Conservation (phyloP, 441 rosid genomes). For the Aquilaria agallochum region DNA sequence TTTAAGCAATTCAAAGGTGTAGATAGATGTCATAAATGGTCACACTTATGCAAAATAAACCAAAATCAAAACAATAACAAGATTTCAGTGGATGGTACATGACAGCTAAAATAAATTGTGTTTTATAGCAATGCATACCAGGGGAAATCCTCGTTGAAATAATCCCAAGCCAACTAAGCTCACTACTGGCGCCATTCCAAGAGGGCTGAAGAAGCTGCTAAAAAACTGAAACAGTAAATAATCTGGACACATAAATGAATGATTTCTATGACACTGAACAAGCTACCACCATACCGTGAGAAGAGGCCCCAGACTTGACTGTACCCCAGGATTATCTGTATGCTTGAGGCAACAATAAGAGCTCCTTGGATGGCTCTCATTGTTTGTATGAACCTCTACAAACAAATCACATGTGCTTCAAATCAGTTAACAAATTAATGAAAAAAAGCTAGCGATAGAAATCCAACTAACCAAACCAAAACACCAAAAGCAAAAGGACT, state of each 20-base stretch:
- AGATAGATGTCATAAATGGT: no score
- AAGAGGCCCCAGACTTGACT: conserved; percentile 76
- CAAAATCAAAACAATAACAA: no score
- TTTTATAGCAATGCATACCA: conserved; percentile 27
- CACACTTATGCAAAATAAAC: no score
- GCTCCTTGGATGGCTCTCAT: conserved; percentile 82
- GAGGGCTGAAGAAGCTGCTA: conserved; percentile 65
- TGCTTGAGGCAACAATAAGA: conserved; percentile 61
- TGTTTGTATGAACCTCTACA: conserved; percentile 68
- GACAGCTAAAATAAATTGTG: background rate
- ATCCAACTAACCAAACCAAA: no score
- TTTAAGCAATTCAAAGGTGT: no score
- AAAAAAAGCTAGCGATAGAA: no score
- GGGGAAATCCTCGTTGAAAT: conserved; percentile 70
- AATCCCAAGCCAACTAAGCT: conserved; percentile 72
- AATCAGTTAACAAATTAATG: no score
- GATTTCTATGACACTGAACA: background rate
- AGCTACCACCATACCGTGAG: conserved; percentile 40
- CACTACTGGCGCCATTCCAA: conserved; percentile 76
- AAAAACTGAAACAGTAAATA: conserved; percentile 3
- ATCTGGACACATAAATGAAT: background rate
- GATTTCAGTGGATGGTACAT: no score
- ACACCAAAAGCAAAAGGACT: no score
- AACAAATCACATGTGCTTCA: conserved; percentile 26
- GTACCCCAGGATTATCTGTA: conserved; percentile 70